Conservation (phyloP, 306 rosid genomes). For the Dryas octopetala region DNA sequence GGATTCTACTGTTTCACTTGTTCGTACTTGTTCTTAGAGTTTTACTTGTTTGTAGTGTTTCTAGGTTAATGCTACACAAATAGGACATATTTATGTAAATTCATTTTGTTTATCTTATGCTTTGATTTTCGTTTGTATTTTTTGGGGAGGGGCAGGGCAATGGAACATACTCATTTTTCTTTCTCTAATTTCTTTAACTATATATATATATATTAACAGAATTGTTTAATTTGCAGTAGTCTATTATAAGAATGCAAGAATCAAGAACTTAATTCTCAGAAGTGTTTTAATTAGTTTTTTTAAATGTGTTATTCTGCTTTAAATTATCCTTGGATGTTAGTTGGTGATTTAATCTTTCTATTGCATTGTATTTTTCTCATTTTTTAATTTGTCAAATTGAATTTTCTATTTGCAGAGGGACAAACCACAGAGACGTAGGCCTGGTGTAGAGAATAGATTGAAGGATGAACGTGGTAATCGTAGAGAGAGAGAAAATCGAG, state of each 20-base stretch:
- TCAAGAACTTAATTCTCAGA: background rate
- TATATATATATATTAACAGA: background rate
- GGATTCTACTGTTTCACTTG: too few species aligned
- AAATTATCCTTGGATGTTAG: background rate
- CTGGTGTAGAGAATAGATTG: conserved; percentile 67
- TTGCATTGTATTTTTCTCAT: background rate
- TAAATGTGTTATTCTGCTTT: background rate
- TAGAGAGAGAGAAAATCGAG: conserved; percentile 73
- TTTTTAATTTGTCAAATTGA: background rate
- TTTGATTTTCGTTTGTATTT: too few species aligned
- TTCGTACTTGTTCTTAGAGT: background rate
- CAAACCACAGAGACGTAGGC: conserved; percentile 69
- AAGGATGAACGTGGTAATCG: conserved; percentile 89
- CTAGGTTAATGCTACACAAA: background rate
- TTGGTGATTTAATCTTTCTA: background rate
- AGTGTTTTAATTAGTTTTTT: background rate
- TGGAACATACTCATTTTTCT: background rate
- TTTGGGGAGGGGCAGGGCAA: too few species aligned
- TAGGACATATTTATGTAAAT: background rate
- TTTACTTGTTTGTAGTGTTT: too few species aligned
- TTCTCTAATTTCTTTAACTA: background rate
- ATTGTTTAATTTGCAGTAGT: background rate
- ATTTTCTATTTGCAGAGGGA: conserved; percentile 57
- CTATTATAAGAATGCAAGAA: background rate
- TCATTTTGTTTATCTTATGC: too few species aligned